Percentiles rank a stretch among this genome's conserved stretches.
These are phyloP conservation scores for Beauveria varroae DNA, from an alignment of 2,329 filamentous ascomycete species.

Conservation along the genomic window DNA sequence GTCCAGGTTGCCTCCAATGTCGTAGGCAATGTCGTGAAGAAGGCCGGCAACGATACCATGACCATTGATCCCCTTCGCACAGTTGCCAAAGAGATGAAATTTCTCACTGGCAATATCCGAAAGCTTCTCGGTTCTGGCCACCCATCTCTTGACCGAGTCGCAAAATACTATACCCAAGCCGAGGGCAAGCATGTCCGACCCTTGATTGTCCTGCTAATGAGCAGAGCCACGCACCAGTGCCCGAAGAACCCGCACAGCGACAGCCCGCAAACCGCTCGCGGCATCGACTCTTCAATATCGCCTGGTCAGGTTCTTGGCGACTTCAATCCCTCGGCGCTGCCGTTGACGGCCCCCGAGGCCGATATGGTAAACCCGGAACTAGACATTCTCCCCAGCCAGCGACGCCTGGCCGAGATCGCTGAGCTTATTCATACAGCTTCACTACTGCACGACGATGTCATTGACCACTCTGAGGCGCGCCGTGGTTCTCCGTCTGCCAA, in stretches of 20 bases:
- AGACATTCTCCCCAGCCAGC: slow-evolving; percentile 85
- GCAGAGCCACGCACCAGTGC: slow-evolving; percentile 78
- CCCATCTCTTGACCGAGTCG: slow-evolving; percentile 85
- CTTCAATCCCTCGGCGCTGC: slow-evolving; percentile 60
- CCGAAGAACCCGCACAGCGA: slow-evolving; percentile 44
- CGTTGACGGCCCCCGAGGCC: slow-evolving; percentile 33
- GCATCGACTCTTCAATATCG: slow-evolving; percentile 48
- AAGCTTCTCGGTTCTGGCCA: slow-evolving; percentile 92
- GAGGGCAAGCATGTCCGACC: slow-evolving; percentile 97
- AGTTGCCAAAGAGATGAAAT: slow-evolving; percentile 95
- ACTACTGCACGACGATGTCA: slow-evolving; percentile 94
- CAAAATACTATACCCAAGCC: slow-evolving; percentile 95
- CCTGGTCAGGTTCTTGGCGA: slow-evolving; percentile 61
- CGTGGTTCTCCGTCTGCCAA: slow-evolving; percentile 85
- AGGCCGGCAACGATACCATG: slow-evolving; percentile 57
- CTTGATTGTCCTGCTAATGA: slow-evolving; percentile 93
- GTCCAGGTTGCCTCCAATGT: slow-evolving; percentile 64
- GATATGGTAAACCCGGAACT: slow-evolving; percentile 35
- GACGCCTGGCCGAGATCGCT: slow-evolving; percentile 89
- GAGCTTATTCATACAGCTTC: slow-evolving; percentile 97
- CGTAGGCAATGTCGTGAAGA: slow-evolving; percentile 58
- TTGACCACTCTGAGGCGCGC: slow-evolving; percentile 82
- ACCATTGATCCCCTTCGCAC: slow-evolving; percentile 80
- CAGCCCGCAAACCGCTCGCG: slow-evolving; percentile 33
- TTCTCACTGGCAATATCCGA: slow-evolving; percentile 85